phyloP scores from a whole-genome alignment of 176 grass and related monocot genomes.

The Oryza rufipogon region DNA sequence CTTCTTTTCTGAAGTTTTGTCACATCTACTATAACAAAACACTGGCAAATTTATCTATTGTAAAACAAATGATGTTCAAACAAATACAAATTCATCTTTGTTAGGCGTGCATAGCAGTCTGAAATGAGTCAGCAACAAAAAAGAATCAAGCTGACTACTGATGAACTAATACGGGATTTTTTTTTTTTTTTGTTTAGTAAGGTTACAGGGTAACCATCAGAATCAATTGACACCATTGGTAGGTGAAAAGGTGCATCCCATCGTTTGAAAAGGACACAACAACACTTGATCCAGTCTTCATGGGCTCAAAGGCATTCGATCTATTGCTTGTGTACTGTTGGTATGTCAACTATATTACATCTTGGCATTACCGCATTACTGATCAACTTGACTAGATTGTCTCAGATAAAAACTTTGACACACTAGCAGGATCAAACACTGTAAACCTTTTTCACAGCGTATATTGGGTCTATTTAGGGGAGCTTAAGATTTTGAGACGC shows the following conservation, averaged over 20 bases:
- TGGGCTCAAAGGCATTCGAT: background rate
- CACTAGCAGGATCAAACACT: background rate
- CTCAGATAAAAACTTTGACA: background rate
- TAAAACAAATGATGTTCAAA: background rate
- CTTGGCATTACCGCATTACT: background rate
- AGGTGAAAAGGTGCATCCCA: background rate
- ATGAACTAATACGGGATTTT: background rate
- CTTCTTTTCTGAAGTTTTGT: constrained; percentile 16
- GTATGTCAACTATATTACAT: background rate
- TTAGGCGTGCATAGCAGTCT: background rate
- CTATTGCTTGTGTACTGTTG: background rate
- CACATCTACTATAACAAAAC: background rate
- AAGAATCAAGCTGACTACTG: background rate
- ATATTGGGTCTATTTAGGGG: too few species aligned
- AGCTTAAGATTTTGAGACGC: too few species aligned
- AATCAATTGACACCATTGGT: background rate
- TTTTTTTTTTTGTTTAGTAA: background rate
- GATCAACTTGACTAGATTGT: constrained; percentile 14
- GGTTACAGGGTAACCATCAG: background rate
- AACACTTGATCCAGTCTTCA: background rate
- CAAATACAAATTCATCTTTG: background rate
- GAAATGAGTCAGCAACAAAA: constrained; percentile 14
- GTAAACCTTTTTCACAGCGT: too few species aligned
- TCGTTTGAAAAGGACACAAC: background rate
- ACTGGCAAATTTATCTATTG: background rate